These are phyloP conservation scores for Vigna trinervia DNA, from an alignment of 306 rosid genomes.

Conservation along the genomic window DNA sequence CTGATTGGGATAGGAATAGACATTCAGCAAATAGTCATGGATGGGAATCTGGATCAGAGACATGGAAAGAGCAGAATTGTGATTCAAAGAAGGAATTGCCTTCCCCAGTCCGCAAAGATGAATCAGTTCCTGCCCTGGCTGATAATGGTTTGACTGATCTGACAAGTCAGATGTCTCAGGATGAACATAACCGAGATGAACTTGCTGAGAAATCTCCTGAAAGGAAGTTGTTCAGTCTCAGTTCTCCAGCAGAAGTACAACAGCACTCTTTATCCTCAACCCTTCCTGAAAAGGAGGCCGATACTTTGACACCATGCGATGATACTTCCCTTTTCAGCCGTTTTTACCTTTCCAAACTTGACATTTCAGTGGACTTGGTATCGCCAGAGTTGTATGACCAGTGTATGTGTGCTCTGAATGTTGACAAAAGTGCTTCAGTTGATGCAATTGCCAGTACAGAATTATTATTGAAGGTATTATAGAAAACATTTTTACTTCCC, in stretches of 20 bases:
- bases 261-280: slow-evolving; percentile 49
- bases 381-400: slow-evolving; percentile 72
- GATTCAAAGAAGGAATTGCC: slow-evolving; percentile 78
- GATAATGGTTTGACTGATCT: slow-evolving; percentile 64
- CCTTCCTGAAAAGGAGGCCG: slow-evolving; percentile 55
- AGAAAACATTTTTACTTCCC: not conserved
- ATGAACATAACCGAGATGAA: slow-evolving; percentile 57
- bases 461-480: slow-evolving; percentile 66
- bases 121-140: slow-evolving; percentile 51
- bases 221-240: slow-evolving; percentile 52
- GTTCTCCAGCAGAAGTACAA: slow-evolving; percentile 65
- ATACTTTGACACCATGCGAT: slow-evolving; percentile 50
- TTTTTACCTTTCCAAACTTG: slow-evolving; percentile 89
- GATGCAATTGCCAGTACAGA: slow-evolving; percentile 56
- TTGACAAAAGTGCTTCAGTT: slow-evolving; percentile 49
- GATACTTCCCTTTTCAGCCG: slow-evolving; percentile 59
- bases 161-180: slow-evolving; percentile 58
- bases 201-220: slow-evolving; percentile 62
- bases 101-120: slow-evolving; percentile 75
- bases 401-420: slow-evolving; percentile 65
- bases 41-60: slow-evolving; percentile 87
- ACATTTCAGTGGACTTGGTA: slow-evolving; percentile 75
- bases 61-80: slow-evolving; percentile 84
- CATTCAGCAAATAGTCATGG: slow-evolving; percentile 76
- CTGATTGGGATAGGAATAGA: slow-evolving; percentile 95